phyloP scores from a whole-genome alignment of 768 basidiomycete genomes.

The Galerina marginata region DNA sequence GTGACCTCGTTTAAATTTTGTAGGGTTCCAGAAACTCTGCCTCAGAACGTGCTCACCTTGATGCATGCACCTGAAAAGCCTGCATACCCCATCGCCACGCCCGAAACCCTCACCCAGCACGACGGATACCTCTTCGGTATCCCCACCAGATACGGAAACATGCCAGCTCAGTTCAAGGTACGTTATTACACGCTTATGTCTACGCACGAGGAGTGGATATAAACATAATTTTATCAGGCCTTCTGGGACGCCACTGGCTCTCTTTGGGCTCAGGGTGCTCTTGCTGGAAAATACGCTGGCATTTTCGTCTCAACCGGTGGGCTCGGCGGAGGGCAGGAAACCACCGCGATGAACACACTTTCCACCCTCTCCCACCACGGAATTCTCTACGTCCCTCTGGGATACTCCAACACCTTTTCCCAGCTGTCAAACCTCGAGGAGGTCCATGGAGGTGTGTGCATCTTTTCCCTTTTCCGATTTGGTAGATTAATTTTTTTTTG shows the following conservation, averaged over 20 bases:
- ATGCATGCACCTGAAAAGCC: conserved; percentile 78
- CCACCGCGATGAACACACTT: conserved; percentile 50
- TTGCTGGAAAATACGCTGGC: conserved; percentile 73
- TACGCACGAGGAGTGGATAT: background rate
- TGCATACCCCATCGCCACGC: conserved; percentile 69
- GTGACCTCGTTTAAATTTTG: background rate
- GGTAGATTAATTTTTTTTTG: background rate
- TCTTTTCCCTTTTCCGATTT: background rate
- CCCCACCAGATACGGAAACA: conserved; percentile 81
- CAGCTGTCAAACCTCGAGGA: conserved; percentile 49
- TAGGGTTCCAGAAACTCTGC: conserved; percentile 82
- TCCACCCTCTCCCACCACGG: conserved; percentile 71
- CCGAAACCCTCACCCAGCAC: conserved; percentile 55
- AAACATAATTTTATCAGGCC: conserved; percentile 38
- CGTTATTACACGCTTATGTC: background rate
- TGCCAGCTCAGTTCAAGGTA: conserved; percentile 83
- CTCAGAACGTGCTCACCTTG: conserved; percentile 64
- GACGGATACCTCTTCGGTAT: conserved; percentile 82
- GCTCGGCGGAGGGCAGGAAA: conserved; percentile 75
- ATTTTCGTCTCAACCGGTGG: conserved; percentile 71
- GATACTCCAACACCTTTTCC: conserved; percentile 33
- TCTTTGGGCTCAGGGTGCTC: conserved; percentile 60
- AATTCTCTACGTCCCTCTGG: conserved; percentile 44
- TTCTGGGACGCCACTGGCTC: conserved; percentile 83
- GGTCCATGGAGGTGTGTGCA: conserved; percentile 62